phyloP scores from a whole-genome alignment of 306 rosid species.

The Malus sylvestris region DNA sequence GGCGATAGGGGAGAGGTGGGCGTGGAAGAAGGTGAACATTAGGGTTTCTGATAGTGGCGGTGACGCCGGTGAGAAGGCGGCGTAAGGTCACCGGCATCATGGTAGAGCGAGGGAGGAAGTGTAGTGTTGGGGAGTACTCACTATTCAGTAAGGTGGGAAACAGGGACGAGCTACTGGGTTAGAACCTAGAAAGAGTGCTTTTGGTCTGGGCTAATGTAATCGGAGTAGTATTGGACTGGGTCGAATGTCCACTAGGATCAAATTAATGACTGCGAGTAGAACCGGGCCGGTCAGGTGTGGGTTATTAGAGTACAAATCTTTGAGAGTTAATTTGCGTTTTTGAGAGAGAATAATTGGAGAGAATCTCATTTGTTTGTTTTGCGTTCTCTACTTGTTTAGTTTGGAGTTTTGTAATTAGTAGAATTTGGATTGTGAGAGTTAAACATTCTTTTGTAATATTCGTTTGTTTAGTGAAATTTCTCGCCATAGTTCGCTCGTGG shows the following conservation, averaged over 20 bases:
- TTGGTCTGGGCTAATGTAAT: background rate
- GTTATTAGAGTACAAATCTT: no score
- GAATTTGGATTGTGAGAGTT: no score
- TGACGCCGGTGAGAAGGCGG: slow-evolving; percentile 22
- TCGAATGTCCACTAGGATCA: background rate
- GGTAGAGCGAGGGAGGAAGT: background rate
- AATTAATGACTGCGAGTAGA: background rate
- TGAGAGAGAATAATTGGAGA: no score
- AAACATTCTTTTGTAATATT: no score
- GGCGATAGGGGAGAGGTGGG: slow-evolving; percentile 5
- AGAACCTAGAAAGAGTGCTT: background rate
- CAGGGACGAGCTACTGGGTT: background rate
- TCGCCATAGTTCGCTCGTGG: no score
- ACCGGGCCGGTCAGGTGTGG: no score
- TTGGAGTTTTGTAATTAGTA: no score
- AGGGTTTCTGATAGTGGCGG: slow-evolving; percentile 16
- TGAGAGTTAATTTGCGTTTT: no score
- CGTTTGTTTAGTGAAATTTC: no score
- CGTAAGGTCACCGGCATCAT: slow-evolving; percentile 17
- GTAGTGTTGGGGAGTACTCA: background rate
- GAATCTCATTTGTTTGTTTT: no score
- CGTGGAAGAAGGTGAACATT: background rate
- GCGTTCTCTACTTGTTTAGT: no score
- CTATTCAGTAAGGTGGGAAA: background rate
- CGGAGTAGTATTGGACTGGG: background rate